Percentiles rank a stretch among this genome's conserved stretches.
Conservation (phyloP, 2,329 filamentous ascomycete species). For the Monosporascus sp. region DNA sequence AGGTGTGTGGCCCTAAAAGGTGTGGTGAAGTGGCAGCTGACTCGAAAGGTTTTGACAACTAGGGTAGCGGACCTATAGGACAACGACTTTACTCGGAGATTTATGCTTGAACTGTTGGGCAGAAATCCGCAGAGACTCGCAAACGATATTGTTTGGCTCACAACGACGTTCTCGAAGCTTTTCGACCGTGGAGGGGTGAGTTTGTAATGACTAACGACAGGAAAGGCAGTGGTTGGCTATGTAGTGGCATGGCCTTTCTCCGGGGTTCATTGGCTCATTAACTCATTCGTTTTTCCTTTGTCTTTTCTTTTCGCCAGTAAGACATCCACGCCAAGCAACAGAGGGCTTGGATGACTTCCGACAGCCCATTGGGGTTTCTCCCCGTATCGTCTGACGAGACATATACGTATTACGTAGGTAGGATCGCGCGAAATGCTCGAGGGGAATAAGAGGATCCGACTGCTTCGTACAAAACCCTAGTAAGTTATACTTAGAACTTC, state of each 20-base stretch:
- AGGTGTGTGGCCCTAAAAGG: not conserved
- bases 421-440: too few species aligned
- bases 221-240: not conserved
- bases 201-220: not conserved
- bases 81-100: not conserved
- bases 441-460: too few species aligned
- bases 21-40: not conserved
- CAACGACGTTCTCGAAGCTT: not conserved
- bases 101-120: not conserved
- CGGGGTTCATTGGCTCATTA: too few species aligned
- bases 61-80: not conserved
- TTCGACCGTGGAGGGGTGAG: not conserved
- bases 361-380: too few species aligned
- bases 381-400: too few species aligned
- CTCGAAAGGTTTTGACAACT: not conserved
- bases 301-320: too few species aligned
- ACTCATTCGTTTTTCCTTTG: too few species aligned
- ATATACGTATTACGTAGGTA: too few species aligned
- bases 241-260: not conserved
- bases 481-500: too few species aligned
- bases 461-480: too few species aligned
- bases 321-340: too few species aligned
- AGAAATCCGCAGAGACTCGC: not conserved
- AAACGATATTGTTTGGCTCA: not conserved
- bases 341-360: too few species aligned